These are phyloP conservation scores for Tolypocladium ovalisporum DNA, from an alignment of 2,329 filamentous ascomycete genomes.

Conservation along the genomic window DNA sequence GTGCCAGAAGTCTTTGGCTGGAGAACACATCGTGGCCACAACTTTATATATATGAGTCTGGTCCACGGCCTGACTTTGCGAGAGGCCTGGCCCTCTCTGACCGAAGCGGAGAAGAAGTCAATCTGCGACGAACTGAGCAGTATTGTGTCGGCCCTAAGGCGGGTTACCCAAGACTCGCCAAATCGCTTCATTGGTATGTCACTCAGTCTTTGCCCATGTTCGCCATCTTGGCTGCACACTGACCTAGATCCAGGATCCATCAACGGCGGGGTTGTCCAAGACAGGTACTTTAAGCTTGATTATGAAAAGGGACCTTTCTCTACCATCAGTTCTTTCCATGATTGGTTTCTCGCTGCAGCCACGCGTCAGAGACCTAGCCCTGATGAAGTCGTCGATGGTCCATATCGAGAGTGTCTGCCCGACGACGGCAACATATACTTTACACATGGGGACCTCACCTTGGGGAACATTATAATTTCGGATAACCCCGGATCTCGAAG, in stretches of 20 bases:
- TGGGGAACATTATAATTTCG: not conserved
- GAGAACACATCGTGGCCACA: slow-evolving; percentile 5
- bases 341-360: slow-evolving; percentile 9
- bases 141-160: not conserved
- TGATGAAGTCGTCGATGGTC: no score
- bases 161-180: slow-evolving; percentile 2
- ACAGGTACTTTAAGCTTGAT: slow-evolving; percentile 11
- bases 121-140: slow-evolving; percentile 5
- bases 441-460: slow-evolving; percentile 12
- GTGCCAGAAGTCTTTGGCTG: slow-evolving; percentile 22
- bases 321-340: slow-evolving; percentile 9
- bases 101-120: slow-evolving; percentile 7
- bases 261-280: slow-evolving; percentile 10
- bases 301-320: slow-evolving; percentile 9
- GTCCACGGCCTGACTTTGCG: slow-evolving; percentile 8
- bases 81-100: slow-evolving; percentile 9
- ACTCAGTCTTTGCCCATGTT: no score
- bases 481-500: not conserved
- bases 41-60: slow-evolving; percentile 12
- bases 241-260: slow-evolving; percentile 8
- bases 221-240: no score
- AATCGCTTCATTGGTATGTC: no score
- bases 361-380: slow-evolving; percentile 7
- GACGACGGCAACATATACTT: slow-evolving; percentile 10
- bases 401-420: slow-evolving; percentile 7